Evolutionary conservation across 2,329 filamentous ascomycete genomes (phyloP).

Genomic region (Hymenoscyphus albidus): DNA sequence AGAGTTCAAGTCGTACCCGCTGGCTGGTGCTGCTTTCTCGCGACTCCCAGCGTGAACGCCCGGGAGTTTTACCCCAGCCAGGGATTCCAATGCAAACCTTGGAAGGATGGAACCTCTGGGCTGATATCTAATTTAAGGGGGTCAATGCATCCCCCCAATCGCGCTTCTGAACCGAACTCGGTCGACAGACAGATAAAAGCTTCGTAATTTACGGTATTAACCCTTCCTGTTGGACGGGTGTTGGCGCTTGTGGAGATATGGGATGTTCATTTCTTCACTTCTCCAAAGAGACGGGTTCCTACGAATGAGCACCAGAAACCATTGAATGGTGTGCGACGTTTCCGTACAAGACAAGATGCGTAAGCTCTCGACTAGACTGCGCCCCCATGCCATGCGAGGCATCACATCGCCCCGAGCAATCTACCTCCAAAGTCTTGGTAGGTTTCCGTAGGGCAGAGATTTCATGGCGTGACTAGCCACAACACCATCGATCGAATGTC

Average conservation of each 20-base stretch:
- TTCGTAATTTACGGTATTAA: background rate
- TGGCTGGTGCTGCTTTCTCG: background rate
- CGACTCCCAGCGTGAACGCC: background rate
- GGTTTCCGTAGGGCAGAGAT: background rate
- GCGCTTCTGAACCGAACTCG: background rate
- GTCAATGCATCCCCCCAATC: slow-evolving; percentile 5
- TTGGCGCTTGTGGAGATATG: background rate
- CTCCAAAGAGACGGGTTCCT: background rate
- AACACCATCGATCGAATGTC: background rate
- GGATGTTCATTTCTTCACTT: background rate
- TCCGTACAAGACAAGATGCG: background rate
- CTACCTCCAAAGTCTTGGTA: background rate
- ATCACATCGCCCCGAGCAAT: background rate
- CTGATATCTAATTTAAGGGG: slow-evolving; percentile 7
- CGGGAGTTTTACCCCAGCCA: background rate
- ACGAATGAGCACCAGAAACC: background rate
- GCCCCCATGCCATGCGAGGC: background rate
- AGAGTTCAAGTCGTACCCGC: background rate
- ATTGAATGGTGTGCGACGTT: background rate
- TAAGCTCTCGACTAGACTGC: background rate
- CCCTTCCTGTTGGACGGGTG: background rate
- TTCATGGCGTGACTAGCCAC: background rate
- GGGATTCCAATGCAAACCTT: background rate
- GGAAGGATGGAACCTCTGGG: slow-evolving; percentile 5
- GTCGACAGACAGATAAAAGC: background rate